A percentile compares a stretch with the other conserved stretches of the same genome.
These are phyloP conservation scores for Trametes pubescens DNA, from an alignment of 1,284 basidiomycete genomes.

Conservation along the genomic window DNA sequence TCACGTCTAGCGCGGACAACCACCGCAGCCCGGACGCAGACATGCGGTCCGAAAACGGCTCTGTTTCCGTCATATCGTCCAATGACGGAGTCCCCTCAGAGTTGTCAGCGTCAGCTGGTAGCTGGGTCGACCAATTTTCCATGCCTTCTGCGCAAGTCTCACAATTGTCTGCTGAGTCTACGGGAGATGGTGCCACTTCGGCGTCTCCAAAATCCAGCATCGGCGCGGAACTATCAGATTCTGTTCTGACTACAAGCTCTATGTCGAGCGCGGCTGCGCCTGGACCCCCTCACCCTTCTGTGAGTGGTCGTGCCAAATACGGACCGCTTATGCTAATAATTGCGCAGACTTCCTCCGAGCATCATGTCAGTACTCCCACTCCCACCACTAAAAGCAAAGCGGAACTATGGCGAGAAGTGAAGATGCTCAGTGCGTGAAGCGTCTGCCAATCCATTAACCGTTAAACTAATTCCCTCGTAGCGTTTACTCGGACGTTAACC, in stretches of 20 bases:
- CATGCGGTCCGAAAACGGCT: conserved; percentile 59
- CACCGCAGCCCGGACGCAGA: conserved; percentile 50
- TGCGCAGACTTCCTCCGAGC: conserved; percentile 15
- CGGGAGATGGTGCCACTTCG: conserved; percentile 22
- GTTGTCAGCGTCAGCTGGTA: conserved; percentile 50
- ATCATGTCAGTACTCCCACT: conserved; percentile 17
- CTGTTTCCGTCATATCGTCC: conserved; percentile 48
- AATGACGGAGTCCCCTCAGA: conserved; percentile 43
- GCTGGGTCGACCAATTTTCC: conserved; percentile 62
- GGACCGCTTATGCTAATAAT: background rate
- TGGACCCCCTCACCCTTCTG: conserved; percentile 10
- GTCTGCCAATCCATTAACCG: background rate
- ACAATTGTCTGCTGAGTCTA: conserved; percentile 16
- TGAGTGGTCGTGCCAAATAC: background rate
- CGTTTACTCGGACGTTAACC: conserved; percentile 88
- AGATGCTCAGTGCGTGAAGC: conserved; percentile 68
- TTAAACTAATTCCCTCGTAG: conserved; percentile 47
- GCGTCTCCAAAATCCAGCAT: conserved; percentile 32
- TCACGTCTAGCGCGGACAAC: conserved; percentile 56
- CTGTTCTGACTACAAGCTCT: conserved; percentile 45
- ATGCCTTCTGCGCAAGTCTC: conserved; percentile 31
- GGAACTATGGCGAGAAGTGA: conserved; percentile 86
- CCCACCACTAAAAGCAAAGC: conserved; percentile 57
- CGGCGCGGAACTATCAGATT: conserved; percentile 38
- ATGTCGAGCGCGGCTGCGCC: conserved; percentile 40